Conservation (phyloP, 1,139 yeast species). For the Zygosaccharomyces pseudobailii region DNA sequence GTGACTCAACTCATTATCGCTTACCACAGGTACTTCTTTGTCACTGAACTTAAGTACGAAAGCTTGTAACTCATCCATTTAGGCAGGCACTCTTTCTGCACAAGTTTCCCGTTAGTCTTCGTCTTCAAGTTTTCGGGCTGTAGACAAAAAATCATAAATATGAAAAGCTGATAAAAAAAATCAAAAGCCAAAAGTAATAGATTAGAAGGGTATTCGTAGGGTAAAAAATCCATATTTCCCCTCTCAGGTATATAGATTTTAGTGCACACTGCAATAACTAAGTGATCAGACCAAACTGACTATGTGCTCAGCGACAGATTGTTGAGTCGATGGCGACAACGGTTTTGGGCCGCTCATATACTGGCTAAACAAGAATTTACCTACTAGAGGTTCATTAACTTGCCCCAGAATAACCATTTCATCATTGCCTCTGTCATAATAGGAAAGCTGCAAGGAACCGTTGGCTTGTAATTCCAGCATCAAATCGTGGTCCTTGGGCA, state of each 20-base stretch:
- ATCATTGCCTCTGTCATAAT: constrained; percentile 37
- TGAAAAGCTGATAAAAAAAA: neutral
- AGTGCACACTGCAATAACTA: neutral
- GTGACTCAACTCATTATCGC: constrained; percentile 2
- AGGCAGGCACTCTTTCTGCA: neutral
- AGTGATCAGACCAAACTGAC: constrained; percentile 26
- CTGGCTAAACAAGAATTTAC: constrained; percentile 50
- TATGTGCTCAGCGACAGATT: constrained; percentile 32
- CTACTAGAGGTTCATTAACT: constrained; percentile 48
- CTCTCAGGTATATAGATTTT: neutral
- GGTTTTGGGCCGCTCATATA: constrained; percentile 58
- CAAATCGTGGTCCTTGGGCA: constrained; percentile 57
- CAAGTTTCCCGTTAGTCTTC: neutral
- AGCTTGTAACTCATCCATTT: neutral
- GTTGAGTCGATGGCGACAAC: constrained; percentile 40
- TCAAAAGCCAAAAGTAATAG: neutral
- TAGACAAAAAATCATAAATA: neutral
- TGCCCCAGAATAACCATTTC: constrained; percentile 40
- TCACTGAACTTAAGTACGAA: constrained; percentile 4
- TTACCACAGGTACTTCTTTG: constrained; percentile 1
- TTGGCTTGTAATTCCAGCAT: constrained; percentile 45
- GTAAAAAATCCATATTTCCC: neutral
- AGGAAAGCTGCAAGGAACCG: constrained; percentile 45
- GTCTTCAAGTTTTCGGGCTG: neutral
- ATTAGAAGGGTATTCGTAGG: neutral